Evolutionary conservation across 768 basidiomycete genomes (phyloP).

Genomic region (Collybiopsis luxurians): DNA sequence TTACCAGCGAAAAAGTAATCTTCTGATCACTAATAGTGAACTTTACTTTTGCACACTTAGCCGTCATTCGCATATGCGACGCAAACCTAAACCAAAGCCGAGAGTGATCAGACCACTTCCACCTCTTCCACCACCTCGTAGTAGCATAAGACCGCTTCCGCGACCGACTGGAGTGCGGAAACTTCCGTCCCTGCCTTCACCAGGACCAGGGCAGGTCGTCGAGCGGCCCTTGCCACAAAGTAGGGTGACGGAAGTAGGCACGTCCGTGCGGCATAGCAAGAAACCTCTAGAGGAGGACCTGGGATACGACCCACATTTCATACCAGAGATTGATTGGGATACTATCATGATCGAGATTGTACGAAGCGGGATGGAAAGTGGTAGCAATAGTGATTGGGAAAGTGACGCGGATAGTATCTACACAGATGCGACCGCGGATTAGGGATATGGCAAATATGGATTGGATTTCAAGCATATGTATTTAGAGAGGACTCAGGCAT

Average conservation of each 20-base stretch:
- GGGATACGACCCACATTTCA: constrained; percentile 4
- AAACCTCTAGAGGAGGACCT: background rate
- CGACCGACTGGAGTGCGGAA: background rate
- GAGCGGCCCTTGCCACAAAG: no score
- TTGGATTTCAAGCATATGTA: no score
- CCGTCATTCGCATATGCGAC: constrained; percentile 12
- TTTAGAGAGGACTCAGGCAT: background rate
- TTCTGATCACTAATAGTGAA: background rate
- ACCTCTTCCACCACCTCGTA: constrained; percentile 4
- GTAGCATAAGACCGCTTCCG: constrained; percentile 3
- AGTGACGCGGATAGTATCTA: constrained; percentile 6
- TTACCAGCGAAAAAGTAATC: background rate
- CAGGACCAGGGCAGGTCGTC: background rate
- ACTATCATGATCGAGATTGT: constrained; percentile 13
- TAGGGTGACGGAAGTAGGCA: no score
- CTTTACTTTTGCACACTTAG: constrained; percentile 6
- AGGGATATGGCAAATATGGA: background rate
- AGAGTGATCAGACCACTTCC: constrained; percentile 11
- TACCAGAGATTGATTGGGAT: constrained; percentile 16
- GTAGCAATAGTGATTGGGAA: background rate
- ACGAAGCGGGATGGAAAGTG: background rate
- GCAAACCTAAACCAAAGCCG: constrained; percentile 2
- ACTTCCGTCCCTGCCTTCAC: constrained; percentile 10
- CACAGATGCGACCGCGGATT: background rate
- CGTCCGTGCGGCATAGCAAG: no score